Conservation (phyloP, 345 rosid genomes). For the Turnera subulata region DNA sequence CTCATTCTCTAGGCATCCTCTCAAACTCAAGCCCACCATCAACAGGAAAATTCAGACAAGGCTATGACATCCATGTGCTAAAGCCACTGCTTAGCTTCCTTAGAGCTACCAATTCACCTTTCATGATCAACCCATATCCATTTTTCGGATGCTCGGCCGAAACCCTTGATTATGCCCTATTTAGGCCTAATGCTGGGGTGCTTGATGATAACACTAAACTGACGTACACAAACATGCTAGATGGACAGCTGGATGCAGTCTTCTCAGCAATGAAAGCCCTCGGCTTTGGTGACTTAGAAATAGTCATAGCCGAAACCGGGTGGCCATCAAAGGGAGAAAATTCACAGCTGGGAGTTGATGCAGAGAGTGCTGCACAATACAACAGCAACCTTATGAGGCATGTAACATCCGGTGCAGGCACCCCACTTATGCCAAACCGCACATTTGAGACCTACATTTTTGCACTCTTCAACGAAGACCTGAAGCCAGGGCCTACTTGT, state of each 20-base stretch:
- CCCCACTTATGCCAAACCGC: constrained; percentile 82
- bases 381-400: constrained; percentile 57
- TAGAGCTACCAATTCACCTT: constrained; percentile 53
- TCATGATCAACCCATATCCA: constrained; percentile 83
- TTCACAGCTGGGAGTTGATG: constrained; percentile 53
- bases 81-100: constrained; percentile 79
- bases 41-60: constrained; percentile 55
- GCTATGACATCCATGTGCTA: constrained; percentile 55
- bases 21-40: constrained; percentile 70
- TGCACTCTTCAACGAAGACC: constrained; percentile 79
- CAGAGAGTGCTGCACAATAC: constrained; percentile 53
- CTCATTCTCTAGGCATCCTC: constrained; percentile 75
- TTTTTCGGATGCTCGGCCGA: constrained; percentile 60
- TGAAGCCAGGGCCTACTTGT: constrained; percentile 63
- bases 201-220: constrained; percentile 45
- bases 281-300: constrained; percentile 65
- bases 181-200: constrained; percentile 59
- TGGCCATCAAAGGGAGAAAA: constrained; percentile 80
- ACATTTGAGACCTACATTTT: constrained; percentile 85
- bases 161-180: constrained; percentile 73
- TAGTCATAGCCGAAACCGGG: constrained; percentile 83
- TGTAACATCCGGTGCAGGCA: constrained; percentile 57
- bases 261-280: constrained; percentile 64
- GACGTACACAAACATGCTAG: constrained; percentile 70
- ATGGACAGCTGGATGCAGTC: constrained; percentile 88